Evolutionary conservation across 805 yeast species (phyloP).

Genomic region (Komagataella pseudopastoris): DNA sequence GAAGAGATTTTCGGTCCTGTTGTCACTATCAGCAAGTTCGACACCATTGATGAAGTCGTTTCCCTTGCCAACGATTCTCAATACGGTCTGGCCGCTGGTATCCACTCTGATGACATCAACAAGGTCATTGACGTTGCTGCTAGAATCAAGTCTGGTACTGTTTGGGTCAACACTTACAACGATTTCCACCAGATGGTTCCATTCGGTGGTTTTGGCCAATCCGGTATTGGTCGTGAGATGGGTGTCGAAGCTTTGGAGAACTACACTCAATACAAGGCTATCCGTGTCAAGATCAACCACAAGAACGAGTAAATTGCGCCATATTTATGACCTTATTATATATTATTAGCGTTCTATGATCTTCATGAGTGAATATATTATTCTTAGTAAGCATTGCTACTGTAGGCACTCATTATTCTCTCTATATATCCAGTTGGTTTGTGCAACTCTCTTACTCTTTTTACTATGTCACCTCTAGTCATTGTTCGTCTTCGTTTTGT

Average conservation of each 20-base stretch:
- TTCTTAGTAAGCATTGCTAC: neutral
- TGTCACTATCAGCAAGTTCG: slow-evolving; percentile 61
- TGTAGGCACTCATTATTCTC: neutral
- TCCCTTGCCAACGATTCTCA: slow-evolving; percentile 62
- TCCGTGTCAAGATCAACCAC: slow-evolving; percentile 24
- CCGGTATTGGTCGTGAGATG: slow-evolving; percentile 67
- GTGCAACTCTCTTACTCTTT: neutral
- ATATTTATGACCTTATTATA: neutral
- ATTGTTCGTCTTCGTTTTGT: neutral
- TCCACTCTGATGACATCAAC: slow-evolving; percentile 60
- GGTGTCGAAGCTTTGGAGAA: slow-evolving; percentile 53
- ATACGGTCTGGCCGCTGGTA: slow-evolving; percentile 82
- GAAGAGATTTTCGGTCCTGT: slow-evolving; percentile 94
- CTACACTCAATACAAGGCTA: slow-evolving; percentile 55
- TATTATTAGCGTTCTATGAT: neutral
- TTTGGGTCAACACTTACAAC: slow-evolving; percentile 69
- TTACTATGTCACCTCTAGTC: neutral
- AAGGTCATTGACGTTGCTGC: slow-evolving; percentile 56
- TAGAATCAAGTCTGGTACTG: slow-evolving; percentile 63
- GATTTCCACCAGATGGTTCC: slow-evolving; percentile 57
- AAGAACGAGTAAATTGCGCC: neutral
- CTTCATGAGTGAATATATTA: neutral
- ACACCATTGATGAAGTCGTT: slow-evolving; percentile 61
- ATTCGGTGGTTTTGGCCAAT: slow-evolving; percentile 58
- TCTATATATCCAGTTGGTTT: neutral